Evolutionary conservation across 208 protist genomes (phyloP), one percentile per base, ranked within the genome.

Genomic region (Acanthamoeba sp.): DNA sequence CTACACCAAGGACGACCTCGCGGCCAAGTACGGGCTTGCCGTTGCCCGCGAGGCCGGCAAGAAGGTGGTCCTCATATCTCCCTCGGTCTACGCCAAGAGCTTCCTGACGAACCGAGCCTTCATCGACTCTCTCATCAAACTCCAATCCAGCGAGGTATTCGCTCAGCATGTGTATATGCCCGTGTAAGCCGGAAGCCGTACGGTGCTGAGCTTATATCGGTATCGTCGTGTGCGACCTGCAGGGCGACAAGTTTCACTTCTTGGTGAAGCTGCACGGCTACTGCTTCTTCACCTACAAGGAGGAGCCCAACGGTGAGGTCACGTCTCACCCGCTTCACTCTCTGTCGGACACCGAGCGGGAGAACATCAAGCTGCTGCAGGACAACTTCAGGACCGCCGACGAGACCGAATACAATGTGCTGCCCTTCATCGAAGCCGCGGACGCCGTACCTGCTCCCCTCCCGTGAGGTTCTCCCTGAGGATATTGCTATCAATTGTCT

Each of bases 231-330:
- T 18, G 2, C 62, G 9, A 14, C 62, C 18, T 36, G 62, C 10
- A 92, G 62, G 57, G 40, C 5, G 62, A 45, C 20, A 94, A 94
- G 64, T 62, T 94, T 45, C 27, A 87, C 22, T 87, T 94, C 48
- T 27, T 94, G 48, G 91, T 94, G 27, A 94, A 94, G 73, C 73
- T 94, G 29, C 91, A 94, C 52, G 91, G 91, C 22, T 94, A 73
- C 73, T 94, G 91, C 73, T 94, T 88, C 71, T 69, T 87, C 50
- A 87, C 29, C 38, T 73, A 94, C 73, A 69, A 82, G 50, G 91
- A 94, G 27, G 27, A 73, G 50, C 9, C 12, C 12, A 87, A 62
- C 27, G 71, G 50, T n/a, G 91, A 88, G 27, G 73, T 69, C 29
- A 48, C 29, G 16, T 71, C 64, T 5, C 91, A 94, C 50, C 91